Percentiles rank a stretch among this genome's conserved stretches.
These are phyloP conservation scores for Suhomyces bolitotheri DNA, from an alignment of 1,139 yeast genomes.

Conservation along the genomic window DNA sequence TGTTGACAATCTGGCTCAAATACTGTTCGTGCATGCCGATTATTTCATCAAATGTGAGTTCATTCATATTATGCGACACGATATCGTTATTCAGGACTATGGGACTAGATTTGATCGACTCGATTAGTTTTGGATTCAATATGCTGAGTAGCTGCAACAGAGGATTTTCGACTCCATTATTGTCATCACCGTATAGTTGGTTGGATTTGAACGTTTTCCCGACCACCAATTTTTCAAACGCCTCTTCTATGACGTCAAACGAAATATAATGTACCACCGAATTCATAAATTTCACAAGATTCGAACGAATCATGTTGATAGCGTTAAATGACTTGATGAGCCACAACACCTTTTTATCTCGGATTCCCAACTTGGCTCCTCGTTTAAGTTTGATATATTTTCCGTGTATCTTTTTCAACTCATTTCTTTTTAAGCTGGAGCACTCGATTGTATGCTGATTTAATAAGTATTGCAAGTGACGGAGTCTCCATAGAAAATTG, in stretches of 20 bases:
- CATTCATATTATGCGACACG: slow-evolving; percentile 18
- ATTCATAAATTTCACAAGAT: slow-evolving; percentile 47
- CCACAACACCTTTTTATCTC: slow-evolving; percentile 30
- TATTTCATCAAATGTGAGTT: slow-evolving; percentile 51
- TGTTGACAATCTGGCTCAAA: slow-evolving; percentile 37
- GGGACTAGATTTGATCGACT: slow-evolving; percentile 9
- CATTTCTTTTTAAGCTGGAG: slow-evolving; percentile 36
- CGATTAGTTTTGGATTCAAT: slow-evolving; percentile 16
- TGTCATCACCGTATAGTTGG: slow-evolving; percentile 9
- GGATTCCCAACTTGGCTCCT: slow-evolving; percentile 15
- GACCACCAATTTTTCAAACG: slow-evolving; percentile 32
- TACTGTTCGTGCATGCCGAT: slow-evolving; percentile 42
- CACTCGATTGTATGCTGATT: slow-evolving; percentile 40
- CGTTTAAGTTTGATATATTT: slow-evolving; percentile 18
- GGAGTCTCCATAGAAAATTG: slow-evolving; percentile 80
- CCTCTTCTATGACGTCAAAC: slow-evolving; percentile 50
- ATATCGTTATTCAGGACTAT: slow-evolving; percentile 5
- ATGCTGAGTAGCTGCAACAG: slow-evolving; percentile 16
- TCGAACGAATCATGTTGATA: slow-evolving; percentile 47
- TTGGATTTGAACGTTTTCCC: slow-evolving; percentile 24
- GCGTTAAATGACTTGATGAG: slow-evolving; percentile 36
- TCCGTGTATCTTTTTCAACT: slow-evolving; percentile 25
- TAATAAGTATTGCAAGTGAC: slow-evolving; percentile 58
- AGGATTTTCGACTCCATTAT: slow-evolving; percentile 12
- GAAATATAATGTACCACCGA: slow-evolving; percentile 45